Evolutionary conservation across 2,329 filamentous ascomycete genomes (phyloP), one percentile per base, ranked within the genome.

Genomic region (Fusarium luffae): DNA sequence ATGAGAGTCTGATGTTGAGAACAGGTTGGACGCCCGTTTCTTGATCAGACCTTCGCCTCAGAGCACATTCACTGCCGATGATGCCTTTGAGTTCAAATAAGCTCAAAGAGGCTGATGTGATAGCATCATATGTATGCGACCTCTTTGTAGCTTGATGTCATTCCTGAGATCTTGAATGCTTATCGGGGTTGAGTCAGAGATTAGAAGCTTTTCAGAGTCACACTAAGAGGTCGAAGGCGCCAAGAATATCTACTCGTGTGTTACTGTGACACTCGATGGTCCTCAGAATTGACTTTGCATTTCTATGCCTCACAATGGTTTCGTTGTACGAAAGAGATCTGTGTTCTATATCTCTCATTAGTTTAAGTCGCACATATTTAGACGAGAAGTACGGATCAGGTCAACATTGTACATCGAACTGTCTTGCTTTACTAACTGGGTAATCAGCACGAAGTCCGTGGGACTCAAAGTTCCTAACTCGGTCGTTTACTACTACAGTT

Each of bases 341-440:
- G 23, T 32, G 27, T 27, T 27, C 46, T 51, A 41, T 34, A 32
- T 47, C 41, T 57, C 34, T 37, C 25, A 52, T 43, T 21, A 27
- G 23, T 42, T 46, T 18, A 18, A 44, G 52, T 52, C 30, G 48
- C 18, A 62, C 54, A 40, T 40, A 37, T 27, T 47, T 46, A 34
- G 50, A 48, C 47, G 30, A 25, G 47, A 27, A 44, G 42, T 51
- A 54, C 61, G 21, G 50, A 63, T 56, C 27, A 55, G 42, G 48
- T 32, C 43, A 41, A 42, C 28, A 30, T 21, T n/a, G 44, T 49
- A n/a, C 34, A 47, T 34, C 46, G 41, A 69, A 54, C n/a, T 63
- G 54, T 56, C 48, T 68, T 68, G 50, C n/a, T 63, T 54, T 58
- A 70, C 66, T 42, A 43, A 54, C 44, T 67, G 40, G 54, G 57